Percentiles rank a stretch among this genome's conserved stretches.
phyloP scores from a whole-genome alignment of 2,329 filamentous ascomycete species.

The Whalleya microplaca region DNA sequence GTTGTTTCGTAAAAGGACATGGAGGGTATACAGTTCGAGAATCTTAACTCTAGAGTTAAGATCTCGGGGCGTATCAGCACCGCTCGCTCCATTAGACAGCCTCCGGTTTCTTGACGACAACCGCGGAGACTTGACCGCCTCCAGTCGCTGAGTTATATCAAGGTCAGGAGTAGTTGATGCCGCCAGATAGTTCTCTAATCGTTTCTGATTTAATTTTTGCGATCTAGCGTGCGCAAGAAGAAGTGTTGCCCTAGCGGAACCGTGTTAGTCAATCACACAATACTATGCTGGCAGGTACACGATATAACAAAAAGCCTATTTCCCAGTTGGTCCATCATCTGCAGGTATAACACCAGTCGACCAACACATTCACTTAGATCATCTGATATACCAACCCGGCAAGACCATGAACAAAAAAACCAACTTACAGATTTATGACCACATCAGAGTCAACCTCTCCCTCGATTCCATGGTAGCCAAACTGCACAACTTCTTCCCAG shows the following conservation, averaged over 20 bases:
- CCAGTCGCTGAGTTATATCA: conserved; percentile 69
- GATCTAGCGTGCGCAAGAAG: conserved; percentile 86
- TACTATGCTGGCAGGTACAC: neutral
- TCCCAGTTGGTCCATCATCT: neutral
- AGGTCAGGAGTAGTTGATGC: conserved; percentile 73
- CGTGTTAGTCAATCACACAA: conserved; percentile 3
- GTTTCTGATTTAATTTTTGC: conserved; percentile 82
- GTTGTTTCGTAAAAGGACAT: conserved; percentile 89
- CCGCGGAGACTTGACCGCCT: conserved; percentile 45
- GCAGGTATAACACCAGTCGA: neutral
- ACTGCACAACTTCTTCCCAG: conserved; percentile 91
- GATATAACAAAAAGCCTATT: neutral
- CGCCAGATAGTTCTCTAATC: conserved; percentile 86
- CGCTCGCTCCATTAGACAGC: conserved; percentile 56
- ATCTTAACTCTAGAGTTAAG: conserved; percentile 86
- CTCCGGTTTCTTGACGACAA: conserved; percentile 30
- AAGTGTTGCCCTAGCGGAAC: conserved; percentile 73
- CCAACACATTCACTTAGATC: neutral
- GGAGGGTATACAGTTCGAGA: conserved; percentile 91
- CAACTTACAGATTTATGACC: conserved; percentile 78
- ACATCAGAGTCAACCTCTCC: conserved; percentile 94
- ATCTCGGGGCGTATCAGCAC: conserved; percentile 82
- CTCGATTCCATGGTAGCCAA: conserved; percentile 86
- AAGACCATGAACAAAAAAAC: neutral
- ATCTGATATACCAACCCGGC: neutral